Base-by-base conservation (phyloP, 1,284 basidiomycete species). In the Papiliotrema flavescens region DNA sequence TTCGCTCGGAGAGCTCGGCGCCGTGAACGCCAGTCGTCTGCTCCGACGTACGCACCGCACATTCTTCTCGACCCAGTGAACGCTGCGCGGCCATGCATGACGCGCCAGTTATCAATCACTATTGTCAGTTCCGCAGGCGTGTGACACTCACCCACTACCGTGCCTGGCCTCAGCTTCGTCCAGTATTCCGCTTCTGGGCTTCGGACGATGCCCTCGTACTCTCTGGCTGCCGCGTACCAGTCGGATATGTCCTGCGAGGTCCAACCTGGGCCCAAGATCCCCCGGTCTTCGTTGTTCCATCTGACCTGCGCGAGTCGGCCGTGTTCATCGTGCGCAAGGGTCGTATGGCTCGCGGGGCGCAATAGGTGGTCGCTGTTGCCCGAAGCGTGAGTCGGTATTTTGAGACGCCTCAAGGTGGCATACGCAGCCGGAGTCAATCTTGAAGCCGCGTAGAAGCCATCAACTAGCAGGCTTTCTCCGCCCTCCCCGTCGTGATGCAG, bases 261-360 rank as follows among this genome's bases (percentile, higher is more conserved):
- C 79, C 64, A 91, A 54, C 66, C 81, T 79, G 80, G 61, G 0
- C 76, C 77, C 1, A 95, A 81, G 0, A 87, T 86, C 57, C 89
- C 91, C 46, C 95, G 79, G 73, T 98, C 95, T 65, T 95, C 90
- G 58, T 93, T 95, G 71, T 98, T 98, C 89, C 93, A 98, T 41
- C 94, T 78, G 14, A 97, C 86, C 60, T 90, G 85, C 1, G 80
- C 74, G 0, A 98, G 80, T 51, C 86, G 83, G 0, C 85, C 85
- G 2, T 74, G 56, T 0, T 73, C 62, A 57, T 89, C 85, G 65
- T 91, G 87, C n/a, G 80, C 79, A 39, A 80, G 65, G 0, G 88
- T 80, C 0, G 91, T 88, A 54, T 71, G 61, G 49, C 55, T 62
- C 72, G 72, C 46, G 0, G 88, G 87, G 2, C 81, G 80, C 62